These are phyloP conservation scores for Pseudofabraea citricarpa DNA, from an alignment of 2,329 filamentous ascomycete genomes.

Conservation along the genomic window DNA sequence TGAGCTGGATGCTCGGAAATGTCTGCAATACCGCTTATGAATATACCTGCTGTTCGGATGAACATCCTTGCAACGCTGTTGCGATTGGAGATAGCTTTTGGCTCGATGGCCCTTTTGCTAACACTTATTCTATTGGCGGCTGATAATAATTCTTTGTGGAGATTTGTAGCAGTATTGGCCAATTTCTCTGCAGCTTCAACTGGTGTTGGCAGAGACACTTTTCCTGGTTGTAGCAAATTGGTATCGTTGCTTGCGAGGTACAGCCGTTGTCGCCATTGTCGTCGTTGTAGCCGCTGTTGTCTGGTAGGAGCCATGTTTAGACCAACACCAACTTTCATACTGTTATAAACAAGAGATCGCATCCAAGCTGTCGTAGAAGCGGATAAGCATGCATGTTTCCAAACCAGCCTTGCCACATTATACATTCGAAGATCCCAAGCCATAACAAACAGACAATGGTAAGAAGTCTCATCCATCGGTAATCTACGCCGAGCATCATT, in stretches of 20 bases:
- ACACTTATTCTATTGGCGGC: neutral
- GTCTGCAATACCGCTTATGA: neutral
- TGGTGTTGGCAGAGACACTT: neutral
- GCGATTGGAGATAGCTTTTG: neutral
- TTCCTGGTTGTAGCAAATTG: neutral
- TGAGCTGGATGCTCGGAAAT: neutral
- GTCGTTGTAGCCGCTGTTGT: neutral
- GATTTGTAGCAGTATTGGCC: neutral
- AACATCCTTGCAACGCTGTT: neutral
- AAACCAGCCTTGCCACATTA: conserved; percentile 40
- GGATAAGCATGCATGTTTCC: conserved; percentile 40
- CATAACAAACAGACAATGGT: conserved; percentile 34
- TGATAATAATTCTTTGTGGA: neutral
- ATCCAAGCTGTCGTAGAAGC: conserved; percentile 22
- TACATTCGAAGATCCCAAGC: conserved; percentile 32
- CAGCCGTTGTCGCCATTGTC: neutral
- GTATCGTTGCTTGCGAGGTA: neutral
- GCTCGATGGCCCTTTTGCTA: neutral
- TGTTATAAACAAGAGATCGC: conserved; percentile 11
- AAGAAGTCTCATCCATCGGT: conserved; percentile 17
- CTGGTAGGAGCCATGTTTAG: neutral
- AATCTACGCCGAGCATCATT: neutral
- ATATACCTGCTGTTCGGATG: neutral
- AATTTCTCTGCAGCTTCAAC: neutral
- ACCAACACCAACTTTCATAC: conserved; percentile 6